Evolutionary conservation across 306 rosid genomes (phyloP).

Genomic region (Dryas octopetala): DNA sequence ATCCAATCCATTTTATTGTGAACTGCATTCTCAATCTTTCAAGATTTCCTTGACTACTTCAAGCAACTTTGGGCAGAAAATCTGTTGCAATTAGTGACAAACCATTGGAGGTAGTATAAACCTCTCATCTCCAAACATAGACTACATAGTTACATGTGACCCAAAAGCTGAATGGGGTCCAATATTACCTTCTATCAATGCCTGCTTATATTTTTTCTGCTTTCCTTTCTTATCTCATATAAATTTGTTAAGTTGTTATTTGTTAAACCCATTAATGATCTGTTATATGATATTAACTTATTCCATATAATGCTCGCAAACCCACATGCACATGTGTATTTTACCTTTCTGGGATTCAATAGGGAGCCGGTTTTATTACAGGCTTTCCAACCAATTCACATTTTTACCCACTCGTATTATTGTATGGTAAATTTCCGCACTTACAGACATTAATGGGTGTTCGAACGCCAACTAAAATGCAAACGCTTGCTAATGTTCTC

Average conservation of each 20-base stretch:
- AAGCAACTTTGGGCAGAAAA: constrained; percentile 16
- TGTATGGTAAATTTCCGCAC: too few relatives aligned
- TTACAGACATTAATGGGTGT: too few relatives aligned
- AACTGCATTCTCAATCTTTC: not conserved
- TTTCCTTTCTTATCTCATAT: not conserved
- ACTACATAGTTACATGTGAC: constrained; percentile 10
- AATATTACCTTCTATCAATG: not conserved
- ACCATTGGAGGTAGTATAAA: not conserved
- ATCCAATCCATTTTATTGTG: too few relatives aligned
- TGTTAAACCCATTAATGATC: not conserved
- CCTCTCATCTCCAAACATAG: not conserved
- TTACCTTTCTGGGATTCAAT: too few relatives aligned
- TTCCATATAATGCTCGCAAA: constrained; percentile 29
- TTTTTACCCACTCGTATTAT: too few relatives aligned
- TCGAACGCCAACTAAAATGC: too few relatives aligned
- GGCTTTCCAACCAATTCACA: too few relatives aligned
- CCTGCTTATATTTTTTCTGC: constrained; percentile 6
- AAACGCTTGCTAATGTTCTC: too few relatives aligned
- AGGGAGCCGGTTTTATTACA: too few relatives aligned
- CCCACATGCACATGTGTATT: constrained; percentile 34
- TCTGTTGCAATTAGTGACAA: not conserved
- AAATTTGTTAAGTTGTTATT: not conserved
- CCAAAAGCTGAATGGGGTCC: constrained; percentile 34
- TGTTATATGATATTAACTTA: not conserved
- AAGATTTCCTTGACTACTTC: constrained; percentile 27